These are phyloP conservation scores for Globisporangium cederbergense DNA, from an alignment of 352 stramenopile species.

Conservation along the genomic window DNA sequence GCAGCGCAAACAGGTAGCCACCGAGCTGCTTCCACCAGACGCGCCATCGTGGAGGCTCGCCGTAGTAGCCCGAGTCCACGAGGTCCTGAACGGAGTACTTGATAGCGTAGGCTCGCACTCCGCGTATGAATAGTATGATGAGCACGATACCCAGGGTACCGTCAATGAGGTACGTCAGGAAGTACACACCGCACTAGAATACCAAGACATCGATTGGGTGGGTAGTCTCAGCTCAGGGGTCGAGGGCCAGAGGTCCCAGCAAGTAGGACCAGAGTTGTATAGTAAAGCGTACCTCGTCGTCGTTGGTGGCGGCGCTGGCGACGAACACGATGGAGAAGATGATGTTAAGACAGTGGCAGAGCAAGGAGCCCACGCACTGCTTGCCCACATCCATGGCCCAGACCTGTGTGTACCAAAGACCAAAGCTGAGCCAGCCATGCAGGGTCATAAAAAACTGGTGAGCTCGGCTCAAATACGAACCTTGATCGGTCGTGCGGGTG, in stretches of 20 bases:
- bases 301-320: slow-evolving; percentile 25
- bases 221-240: not conserved
- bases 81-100: slow-evolving; percentile 32
- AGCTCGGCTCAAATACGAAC: not conserved
- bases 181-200: slow-evolving; percentile 70
- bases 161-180: slow-evolving; percentile 68
- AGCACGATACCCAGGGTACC: slow-evolving; percentile 52
- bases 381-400: slow-evolving; percentile 74
- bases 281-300: slow-evolving; percentile 43
- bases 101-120: slow-evolving; percentile 37
- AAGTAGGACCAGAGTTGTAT: not conserved
- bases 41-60: slow-evolving; percentile 47
- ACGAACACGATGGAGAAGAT: slow-evolving; percentile 59
- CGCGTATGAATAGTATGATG: slow-evolving; percentile 40
- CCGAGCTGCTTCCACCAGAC: slow-evolving; percentile 59
- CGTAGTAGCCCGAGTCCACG: slow-evolving; percentile 62
- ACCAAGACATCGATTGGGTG: no score
- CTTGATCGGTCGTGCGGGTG: slow-evolving; percentile 56
- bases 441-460: no score
- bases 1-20: slow-evolving; percentile 38
- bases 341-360: slow-evolving; percentile 65
- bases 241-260: not conserved
- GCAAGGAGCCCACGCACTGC: slow-evolving; percentile 53
- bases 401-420: slow-evolving; percentile 24
- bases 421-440: not conserved